A percentile compares a stretch with the other conserved stretches of the same genome.
Conservation (phyloP, 352 stramenopile species). For the Halophytophthora batemanensis region DNA sequence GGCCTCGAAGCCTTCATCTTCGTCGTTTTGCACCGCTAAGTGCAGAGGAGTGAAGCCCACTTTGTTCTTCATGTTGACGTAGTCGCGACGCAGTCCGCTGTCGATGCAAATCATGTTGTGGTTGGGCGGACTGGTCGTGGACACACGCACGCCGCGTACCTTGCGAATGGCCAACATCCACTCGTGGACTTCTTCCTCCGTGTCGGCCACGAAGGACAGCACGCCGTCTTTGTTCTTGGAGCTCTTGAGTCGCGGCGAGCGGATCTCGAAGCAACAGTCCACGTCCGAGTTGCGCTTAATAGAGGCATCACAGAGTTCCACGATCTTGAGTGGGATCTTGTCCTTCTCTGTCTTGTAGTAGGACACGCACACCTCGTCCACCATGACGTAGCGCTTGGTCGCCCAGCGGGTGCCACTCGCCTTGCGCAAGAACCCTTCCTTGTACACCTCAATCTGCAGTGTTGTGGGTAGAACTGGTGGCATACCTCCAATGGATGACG, state of each 20-base stretch:
- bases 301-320: constrained; percentile 76
- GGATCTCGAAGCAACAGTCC: constrained; percentile 84
- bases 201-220: constrained; percentile 83
- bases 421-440: constrained; percentile 82
- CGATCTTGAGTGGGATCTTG: constrained; percentile 80
- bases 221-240: constrained; percentile 79
- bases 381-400: constrained; percentile 85
- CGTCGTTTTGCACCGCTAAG: constrained; percentile 81
- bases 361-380: constrained; percentile 80
- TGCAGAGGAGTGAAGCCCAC: constrained; percentile 77
- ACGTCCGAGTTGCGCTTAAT: constrained; percentile 82
- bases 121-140: constrained; percentile 63
- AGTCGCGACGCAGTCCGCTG: constrained; percentile 67
- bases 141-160: constrained; percentile 76
- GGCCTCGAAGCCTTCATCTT: constrained; percentile 88
- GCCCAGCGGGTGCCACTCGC: constrained; percentile 79
- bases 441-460: constrained; percentile 73
- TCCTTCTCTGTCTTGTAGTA: constrained; percentile 87
- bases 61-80: constrained; percentile 89
- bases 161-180: constrained; percentile 87
- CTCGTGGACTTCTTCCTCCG: constrained; percentile 80
- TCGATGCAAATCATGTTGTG: constrained; percentile 92
- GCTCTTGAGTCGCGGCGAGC: constrained; percentile 81
- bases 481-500: constrained; percentile 33
- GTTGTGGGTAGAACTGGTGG: constrained; percentile 62